Base-by-base conservation (phyloP, 225 moss, liverwort and hornwort species). In the Polytrichum formosum region DNA sequence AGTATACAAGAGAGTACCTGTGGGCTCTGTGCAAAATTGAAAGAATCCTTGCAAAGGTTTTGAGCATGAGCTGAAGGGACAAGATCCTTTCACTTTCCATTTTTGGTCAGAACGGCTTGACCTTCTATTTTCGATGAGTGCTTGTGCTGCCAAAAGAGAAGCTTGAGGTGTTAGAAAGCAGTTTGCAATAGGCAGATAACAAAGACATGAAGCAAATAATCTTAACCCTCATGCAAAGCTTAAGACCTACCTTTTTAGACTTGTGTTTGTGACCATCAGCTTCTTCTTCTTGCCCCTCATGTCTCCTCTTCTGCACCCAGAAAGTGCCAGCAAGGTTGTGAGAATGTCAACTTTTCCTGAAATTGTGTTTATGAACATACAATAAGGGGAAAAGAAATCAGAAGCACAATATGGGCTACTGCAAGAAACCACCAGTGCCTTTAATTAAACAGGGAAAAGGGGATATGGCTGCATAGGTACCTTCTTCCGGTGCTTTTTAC, bases 221-320 rank as follows among this genome's bases (percentile, higher is more conserved):
- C 46, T 65, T 53, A 26, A 72, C 25, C 27, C 35, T 30, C 4
- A 1, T 29, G 27, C 62, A 23, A 65, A 1, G 66, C 67, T 5
- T 26, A 2, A n/a, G 4, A 70, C 75, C 66, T 26, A 87, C 90
- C 85, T 90, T 91, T 59, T 88, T 91, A 33, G 87, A 87, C 75
- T 86, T 91, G 80, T 86, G 91, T 80, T 91, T 91, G 70, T 91
- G 88, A 26, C 91, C 91, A 30, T 91, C 91, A 20, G 81, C 91
- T 66, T 83, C 88, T 75, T 86, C 88, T 74, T 88, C 91, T 58
- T 72, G 77, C 18, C 84, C 89, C 56, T 91, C 91, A 66, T 91
- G 91, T 83, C 86, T 87, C 81, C 91, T 89, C 79, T 91, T 91
- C 91, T 91, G 82, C 80, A 83, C 22, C 28, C 20, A 31, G 7